Conservation (phyloP, 2,329 filamentous ascomycete genomes). For the Iodosphaeria phyllophila region DNA sequence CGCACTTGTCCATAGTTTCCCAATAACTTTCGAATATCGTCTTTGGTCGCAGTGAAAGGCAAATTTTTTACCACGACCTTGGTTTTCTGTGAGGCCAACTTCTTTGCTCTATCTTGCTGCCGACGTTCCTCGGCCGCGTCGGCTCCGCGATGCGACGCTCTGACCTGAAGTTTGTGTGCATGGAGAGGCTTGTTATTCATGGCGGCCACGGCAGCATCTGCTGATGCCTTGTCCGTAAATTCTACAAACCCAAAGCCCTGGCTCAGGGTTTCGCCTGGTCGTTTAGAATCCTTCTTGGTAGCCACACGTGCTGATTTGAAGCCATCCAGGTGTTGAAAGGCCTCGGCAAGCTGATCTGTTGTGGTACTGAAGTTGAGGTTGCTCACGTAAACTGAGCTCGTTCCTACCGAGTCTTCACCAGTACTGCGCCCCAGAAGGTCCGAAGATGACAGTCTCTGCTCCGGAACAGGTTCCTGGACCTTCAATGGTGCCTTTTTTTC, state of each 20-base stretch:
- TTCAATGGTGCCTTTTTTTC: no score
- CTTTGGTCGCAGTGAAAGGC: conserved; percentile 87
- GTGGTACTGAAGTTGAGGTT: conserved; percentile 89
- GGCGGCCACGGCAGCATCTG: conserved; percentile 59
- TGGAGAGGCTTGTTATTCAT: conserved; percentile 86
- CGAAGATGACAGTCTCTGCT: conserved; percentile 43
- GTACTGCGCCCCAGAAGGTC: conserved; percentile 46
- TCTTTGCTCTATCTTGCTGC: conserved; percentile 69
- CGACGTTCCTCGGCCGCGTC: conserved; percentile 79
- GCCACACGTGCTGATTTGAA: conserved; percentile 84
- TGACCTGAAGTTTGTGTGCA: conserved; percentile 68
- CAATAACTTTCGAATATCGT: conserved; percentile 74
- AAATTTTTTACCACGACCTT: conserved; percentile 98
- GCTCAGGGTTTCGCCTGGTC: conserved; percentile 68
- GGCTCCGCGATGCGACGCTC: conserved; percentile 68
- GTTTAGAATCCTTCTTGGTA: conserved; percentile 85
- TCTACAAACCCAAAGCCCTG: conserved; percentile 97
- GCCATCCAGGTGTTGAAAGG: conserved; percentile 66
- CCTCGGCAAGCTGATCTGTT: conserved; percentile 53
- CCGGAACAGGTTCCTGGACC: no score
- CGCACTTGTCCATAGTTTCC: conserved; percentile 81
- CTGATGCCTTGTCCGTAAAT: conserved; percentile 61
- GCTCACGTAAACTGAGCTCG: conserved; percentile 76
- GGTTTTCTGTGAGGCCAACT: conserved; percentile 54
- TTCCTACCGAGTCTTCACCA: conserved; percentile 36